A percentile compares a stretch with the other conserved stretches of the same genome.
Conservation (phyloP, 768 basidiomycete species). For the Gloeostereum incarnatum region DNA sequence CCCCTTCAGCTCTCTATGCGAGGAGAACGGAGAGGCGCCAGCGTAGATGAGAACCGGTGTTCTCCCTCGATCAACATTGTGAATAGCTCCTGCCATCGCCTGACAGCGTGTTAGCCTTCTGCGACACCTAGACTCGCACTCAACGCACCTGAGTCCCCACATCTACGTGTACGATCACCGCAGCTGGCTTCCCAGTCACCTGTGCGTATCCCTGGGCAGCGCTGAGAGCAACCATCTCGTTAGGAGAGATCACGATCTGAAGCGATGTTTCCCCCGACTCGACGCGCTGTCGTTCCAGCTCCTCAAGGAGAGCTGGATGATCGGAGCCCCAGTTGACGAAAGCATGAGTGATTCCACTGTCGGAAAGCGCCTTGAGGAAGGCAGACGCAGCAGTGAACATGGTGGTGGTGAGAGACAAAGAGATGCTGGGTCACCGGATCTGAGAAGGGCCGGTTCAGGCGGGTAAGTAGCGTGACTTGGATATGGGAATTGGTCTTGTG, state of each 20-base stretch:
- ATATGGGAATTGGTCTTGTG: no score
- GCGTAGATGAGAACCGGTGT: slow-evolving; percentile 65
- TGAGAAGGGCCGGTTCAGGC: no score
- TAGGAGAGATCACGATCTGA: slow-evolving; percentile 56
- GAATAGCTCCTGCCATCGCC: slow-evolving; percentile 63
- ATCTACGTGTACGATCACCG: slow-evolving; percentile 68
- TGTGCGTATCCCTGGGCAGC: slow-evolving; percentile 68
- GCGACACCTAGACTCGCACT: background rate
- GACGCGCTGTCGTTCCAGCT: slow-evolving; percentile 47
- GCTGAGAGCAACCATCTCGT: slow-evolving; percentile 69
- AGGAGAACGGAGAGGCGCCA: slow-evolving; percentile 55
- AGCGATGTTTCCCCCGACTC: slow-evolving; percentile 22
- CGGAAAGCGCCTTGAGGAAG: slow-evolving; percentile 43
- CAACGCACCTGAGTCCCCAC: slow-evolving; percentile 52
- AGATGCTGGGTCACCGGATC: no score
- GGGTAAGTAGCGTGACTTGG: no score
- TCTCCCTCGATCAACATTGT: slow-evolving; percentile 57
- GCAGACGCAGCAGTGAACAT: slow-evolving; percentile 55
- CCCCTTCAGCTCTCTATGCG: slow-evolving; percentile 47
- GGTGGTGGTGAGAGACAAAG: slow-evolving; percentile 6
- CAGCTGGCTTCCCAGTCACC: slow-evolving; percentile 55
- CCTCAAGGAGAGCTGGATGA: slow-evolving; percentile 64
- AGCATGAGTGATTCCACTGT: slow-evolving; percentile 55
- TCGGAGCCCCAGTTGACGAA: slow-evolving; percentile 78
- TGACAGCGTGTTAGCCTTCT: slow-evolving; percentile 12